Evolutionary conservation across 352 stramenopile species (phyloP), one percentile per base, ranked within the genome.

Genomic region (Aphanomyces stellatus): DNA sequence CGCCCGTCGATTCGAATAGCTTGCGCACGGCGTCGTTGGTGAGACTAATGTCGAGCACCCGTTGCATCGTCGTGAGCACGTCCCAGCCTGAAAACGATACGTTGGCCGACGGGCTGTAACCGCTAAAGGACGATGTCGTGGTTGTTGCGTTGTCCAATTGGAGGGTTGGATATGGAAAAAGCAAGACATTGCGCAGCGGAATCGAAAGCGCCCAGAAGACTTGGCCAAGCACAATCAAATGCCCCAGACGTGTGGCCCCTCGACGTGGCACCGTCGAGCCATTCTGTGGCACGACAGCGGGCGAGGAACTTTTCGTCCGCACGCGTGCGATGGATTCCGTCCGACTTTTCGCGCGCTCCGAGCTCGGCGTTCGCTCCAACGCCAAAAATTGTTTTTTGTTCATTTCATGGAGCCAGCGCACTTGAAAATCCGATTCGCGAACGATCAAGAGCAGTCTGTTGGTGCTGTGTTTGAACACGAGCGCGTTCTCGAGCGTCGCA

Each of bases 161-260:
- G 34, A 80, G 53, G 34, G 53, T 74, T 10, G 74, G 74, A 19
- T 68, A 65, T 25, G 61, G 65, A 41, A 77, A 77, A 65, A 80
- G 72, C 17, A 73, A 24, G 15, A 77, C 72, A 42, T 80, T 80
- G 42, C 77, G 76, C 57, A 78, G 73, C 2, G 74, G 70, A n/a
- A 76, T 65, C 24, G 61, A 56, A 27, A 80, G 64, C 19, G 68
- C 72, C 72, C 72, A 80, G 6, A 74, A 17, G 11, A 69, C 67
- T 59, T 78, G 72, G 10, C 65, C 51, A 0, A 53, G 19, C 5
- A 78, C 64, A 33, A 78, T 17, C 37, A 43, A 43, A 8, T 8
- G 8, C 8, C 8, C 37, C 37, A 43, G 37, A 43, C 8, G 8
- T 43, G 37, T 17, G 37, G 17, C 37, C 37, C 8, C 37, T 43